A percentile compares a stretch with the other conserved stretches of the same genome.
phyloP scores from a whole-genome alignment of 345 rosid species.

The Microcos paniculata region DNA sequence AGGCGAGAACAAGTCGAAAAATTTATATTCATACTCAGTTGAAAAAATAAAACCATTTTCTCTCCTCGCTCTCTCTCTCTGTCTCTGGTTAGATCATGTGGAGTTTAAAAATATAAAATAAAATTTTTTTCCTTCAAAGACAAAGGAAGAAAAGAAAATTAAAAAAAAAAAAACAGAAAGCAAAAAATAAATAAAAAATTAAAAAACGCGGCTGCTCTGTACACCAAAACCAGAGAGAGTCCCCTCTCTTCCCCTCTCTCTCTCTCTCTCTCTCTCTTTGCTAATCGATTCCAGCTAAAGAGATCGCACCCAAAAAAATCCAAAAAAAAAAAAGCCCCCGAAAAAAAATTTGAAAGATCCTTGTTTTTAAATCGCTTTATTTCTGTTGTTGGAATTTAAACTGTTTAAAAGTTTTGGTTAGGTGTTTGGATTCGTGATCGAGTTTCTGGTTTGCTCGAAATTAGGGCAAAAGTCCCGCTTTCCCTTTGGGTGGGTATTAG shows the following conservation, averaged over 20 bases:
- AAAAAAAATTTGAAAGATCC: slow-evolving; percentile 8
- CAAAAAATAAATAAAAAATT: neutral
- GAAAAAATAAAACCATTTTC: neutral
- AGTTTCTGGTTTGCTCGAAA: slow-evolving; percentile 28
- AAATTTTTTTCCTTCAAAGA: neutral
- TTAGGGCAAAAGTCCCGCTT: slow-evolving; percentile 26
- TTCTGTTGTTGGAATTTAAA: slow-evolving; percentile 10
- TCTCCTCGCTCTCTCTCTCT: neutral
- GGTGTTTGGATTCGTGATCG: slow-evolving; percentile 39
- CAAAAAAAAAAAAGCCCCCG: slow-evolving; percentile 12
- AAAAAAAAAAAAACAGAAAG: slow-evolving; percentile 6
- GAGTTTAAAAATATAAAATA: slow-evolving; percentile 11
- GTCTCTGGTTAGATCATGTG: slow-evolving; percentile 16
- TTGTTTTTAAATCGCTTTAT: neutral
- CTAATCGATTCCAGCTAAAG: slow-evolving; percentile 43
- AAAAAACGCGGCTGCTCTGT: slow-evolving; percentile 48
- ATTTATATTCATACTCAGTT: neutral
- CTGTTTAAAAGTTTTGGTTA: neutral
- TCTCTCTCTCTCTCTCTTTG: slow-evolving; percentile 15
- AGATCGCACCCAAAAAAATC: slow-evolving; percentile 35
- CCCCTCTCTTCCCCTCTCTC: slow-evolving; percentile 23
- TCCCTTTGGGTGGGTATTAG: slow-evolving; percentile 37
- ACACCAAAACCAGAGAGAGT: slow-evolving; percentile 44
- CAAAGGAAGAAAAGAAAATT: neutral
- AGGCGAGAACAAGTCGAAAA: neutral